Base-by-base conservation (phyloP, 1,139 yeast species). In the Zhuliangozyma blackwelliae region DNA sequence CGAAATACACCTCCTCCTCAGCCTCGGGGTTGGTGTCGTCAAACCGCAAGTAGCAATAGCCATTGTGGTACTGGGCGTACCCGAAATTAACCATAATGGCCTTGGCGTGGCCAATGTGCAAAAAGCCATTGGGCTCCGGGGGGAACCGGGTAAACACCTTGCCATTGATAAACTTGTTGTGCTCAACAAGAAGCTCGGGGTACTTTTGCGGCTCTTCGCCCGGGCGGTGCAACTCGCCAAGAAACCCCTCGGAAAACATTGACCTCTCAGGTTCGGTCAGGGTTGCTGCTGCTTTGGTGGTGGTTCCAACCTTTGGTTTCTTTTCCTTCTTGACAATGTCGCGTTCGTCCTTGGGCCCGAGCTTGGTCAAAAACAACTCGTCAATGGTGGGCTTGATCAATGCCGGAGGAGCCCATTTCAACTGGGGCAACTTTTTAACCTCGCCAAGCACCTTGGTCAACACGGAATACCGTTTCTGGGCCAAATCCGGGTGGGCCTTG, bases 11-110 rank as follows among this genome's bases (percentile, higher is more conserved):
- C 51, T 88, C 97, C 51, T 94, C 97, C 64, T 94, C 99, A 32
- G 97, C 96, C 63, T 90, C 97, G 2, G 99, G 99, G 56, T 94
- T 94, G 31, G 99, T 94, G 56, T 94, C 99, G 62, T 94, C 99
- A 50, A 80, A 94, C 61, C 99, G 78, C 57, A 94, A 72, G 60
- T 89, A 88, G 62, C 97, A 90, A 41, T 78, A 73, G 46, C 98
- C 99, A 41, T 77, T 74, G 58, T 89, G 74, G 62, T 68, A 82
- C 59, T 85, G 82, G 32, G 98, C 98, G 57, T 74, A 92, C 11
- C 97, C 97, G 60, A 92, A 92, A 61, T 92, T 90, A 41, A 92
- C 96, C 76, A 92, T 85, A 57, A 92, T 92, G 36, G 98, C 98
- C 67, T 94, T 94, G 34, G 96, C 85, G 59, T 92, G 99, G 32